Evolutionary conservation across 257 asterid genomes (phyloP).

Genomic region (Nicotiana tabacum): DNA sequence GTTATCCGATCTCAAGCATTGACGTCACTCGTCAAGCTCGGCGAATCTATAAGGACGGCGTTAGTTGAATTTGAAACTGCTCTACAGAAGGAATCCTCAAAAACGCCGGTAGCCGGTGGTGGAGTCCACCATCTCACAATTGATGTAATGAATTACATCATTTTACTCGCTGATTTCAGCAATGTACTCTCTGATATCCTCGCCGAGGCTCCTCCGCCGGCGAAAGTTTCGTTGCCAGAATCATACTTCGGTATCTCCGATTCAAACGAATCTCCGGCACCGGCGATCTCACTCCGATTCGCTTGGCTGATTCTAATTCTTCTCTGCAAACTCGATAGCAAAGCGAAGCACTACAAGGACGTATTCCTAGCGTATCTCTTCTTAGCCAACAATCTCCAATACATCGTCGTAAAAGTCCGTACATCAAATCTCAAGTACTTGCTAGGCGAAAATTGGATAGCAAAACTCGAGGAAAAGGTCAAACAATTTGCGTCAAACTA

Average conservation of each 20-base stretch:
- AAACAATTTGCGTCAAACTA: conserved; percentile 48
- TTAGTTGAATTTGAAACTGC: conserved; percentile 47
- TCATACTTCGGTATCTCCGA: conserved; percentile 43
- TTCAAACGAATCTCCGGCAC: conserved; percentile 47
- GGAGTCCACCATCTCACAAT: conserved; percentile 55
- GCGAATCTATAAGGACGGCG: conserved; percentile 36
- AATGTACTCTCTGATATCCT: conserved; percentile 41
- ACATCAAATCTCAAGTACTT: conserved; percentile 57
- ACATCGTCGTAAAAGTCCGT: conserved; percentile 50
- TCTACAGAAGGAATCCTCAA: conserved; percentile 56
- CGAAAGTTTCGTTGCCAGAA: conserved; percentile 31
- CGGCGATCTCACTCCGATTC: conserved; percentile 40
- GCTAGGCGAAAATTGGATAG: conserved; percentile 72
- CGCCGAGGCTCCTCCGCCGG: conserved; percentile 36
- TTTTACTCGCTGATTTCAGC: conserved; percentile 66
- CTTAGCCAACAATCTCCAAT: conserved; percentile 69
- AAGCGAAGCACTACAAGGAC: conserved; percentile 65
- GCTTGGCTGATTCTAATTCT: conserved; percentile 65
- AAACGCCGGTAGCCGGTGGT: conserved; percentile 54
- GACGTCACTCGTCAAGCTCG: conserved; percentile 45
- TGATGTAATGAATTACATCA: conserved; percentile 53
- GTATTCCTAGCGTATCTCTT: conserved; percentile 51
- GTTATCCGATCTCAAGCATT: conserved; percentile 43
- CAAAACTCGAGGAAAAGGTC: conserved; percentile 48
- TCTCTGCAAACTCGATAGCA: conserved; percentile 68